phyloP scores from a whole-genome alignment of 805 yeast genomes.

The Cyberlindnera nakhonratchasimensis region DNA sequence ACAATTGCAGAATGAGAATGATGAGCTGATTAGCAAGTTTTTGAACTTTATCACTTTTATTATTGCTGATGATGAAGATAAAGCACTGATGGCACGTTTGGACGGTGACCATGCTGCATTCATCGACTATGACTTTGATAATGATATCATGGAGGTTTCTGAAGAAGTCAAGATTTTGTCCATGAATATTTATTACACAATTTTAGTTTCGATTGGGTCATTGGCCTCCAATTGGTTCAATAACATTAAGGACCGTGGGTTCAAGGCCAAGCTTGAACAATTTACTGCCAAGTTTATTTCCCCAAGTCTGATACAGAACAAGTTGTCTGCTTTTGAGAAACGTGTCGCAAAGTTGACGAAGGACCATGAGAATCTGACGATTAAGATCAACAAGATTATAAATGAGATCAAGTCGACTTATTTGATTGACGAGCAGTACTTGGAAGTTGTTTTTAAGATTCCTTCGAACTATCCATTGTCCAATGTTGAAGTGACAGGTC shows the following conservation, averaged over 20 bases:
- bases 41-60: slow-evolving; percentile 53
- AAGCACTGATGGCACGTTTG: slow-evolving; percentile 22
- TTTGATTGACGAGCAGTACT: slow-evolving; percentile 79
- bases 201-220: slow-evolving; percentile 52
- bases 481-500: slow-evolving; percentile 71
- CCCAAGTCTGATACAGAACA: slow-evolving; percentile 56
- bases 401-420: slow-evolving; percentile 72
- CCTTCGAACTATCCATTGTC: slow-evolving; percentile 79
- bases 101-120: slow-evolving; percentile 22
- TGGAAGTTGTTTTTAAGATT: slow-evolving; percentile 72
- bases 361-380: slow-evolving; percentile 41
- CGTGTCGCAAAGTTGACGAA: slow-evolving; percentile 35
- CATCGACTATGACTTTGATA: slow-evolving; percentile 19
- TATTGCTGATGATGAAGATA: slow-evolving; percentile 35
- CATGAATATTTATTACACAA: slow-evolving; percentile 48
- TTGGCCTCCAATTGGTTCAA: slow-evolving; percentile 66
- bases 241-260: slow-evolving; percentile 62
- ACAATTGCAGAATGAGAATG: slow-evolving; percentile 45
- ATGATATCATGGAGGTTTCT: slow-evolving; percentile 7
- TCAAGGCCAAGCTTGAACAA: slow-evolving; percentile 56
- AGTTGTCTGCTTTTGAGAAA: slow-evolving; percentile 47
- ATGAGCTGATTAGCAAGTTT: slow-evolving; percentile 44
- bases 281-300: slow-evolving; percentile 62
- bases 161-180: slow-evolving; percentile 37
- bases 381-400: slow-evolving; percentile 56